Conservation (phyloP, 2,329 filamentous ascomycete species). For the Penicillium occitanis region DNA sequence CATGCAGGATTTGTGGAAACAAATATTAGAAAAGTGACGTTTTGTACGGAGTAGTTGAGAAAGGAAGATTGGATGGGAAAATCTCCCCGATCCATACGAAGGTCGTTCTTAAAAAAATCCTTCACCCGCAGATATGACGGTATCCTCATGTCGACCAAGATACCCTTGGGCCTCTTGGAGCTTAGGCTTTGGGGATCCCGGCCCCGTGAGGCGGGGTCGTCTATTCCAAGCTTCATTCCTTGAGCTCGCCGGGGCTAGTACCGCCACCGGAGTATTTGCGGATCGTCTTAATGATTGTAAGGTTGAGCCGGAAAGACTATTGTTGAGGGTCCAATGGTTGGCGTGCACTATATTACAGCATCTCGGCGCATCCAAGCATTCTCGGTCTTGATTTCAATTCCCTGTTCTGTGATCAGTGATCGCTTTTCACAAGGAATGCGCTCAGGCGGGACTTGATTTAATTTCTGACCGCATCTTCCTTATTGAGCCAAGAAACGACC, state of each 20-base stretch:
- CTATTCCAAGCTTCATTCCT: not conserved
- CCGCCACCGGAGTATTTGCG: constrained; percentile 8
- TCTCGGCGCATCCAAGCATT: not conserved
- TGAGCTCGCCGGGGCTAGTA: not conserved
- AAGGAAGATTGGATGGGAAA: not conserved
- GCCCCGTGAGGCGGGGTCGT: not conserved
- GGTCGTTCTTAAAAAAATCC: not conserved
- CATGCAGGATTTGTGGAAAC: constrained; percentile 17
- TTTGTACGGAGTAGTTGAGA: not conserved
- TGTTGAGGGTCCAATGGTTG: not conserved
- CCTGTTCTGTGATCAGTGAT: not conserved
- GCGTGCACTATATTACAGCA: not conserved
- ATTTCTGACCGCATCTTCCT: not conserved
- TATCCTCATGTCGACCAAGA: not conserved
- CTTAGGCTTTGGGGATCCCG: not conserved
- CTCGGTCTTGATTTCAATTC: not conserved
- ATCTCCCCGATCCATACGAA: not conserved
- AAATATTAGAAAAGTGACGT: not conserved
- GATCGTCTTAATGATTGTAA: not conserved
- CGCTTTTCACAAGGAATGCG: not conserved
- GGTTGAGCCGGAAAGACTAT: not conserved
- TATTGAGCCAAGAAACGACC: not conserved
- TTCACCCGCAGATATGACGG: not conserved
- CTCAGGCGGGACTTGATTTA: not conserved
- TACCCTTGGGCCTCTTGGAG: not conserved